Base-by-base conservation (phyloP, 1,284 basidiomycete species). In the Inonotus obliquus region DNA sequence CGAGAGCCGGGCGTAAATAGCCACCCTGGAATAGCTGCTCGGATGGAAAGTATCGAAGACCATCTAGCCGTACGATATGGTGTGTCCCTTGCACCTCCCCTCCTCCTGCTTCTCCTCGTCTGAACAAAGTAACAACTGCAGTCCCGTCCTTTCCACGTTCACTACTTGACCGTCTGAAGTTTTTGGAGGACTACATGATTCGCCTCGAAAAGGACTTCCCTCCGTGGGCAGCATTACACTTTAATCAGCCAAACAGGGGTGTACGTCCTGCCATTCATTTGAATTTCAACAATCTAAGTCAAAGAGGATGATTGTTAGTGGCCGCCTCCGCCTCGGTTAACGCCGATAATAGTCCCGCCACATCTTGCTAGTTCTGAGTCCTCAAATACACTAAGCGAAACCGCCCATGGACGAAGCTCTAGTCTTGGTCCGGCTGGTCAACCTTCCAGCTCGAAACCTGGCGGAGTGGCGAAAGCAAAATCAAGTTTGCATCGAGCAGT, bases 181-280 rank as follows among this genome's bases (percentile, higher is more conserved):
- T 82, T 64, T 71, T 92, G 1, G 89, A 92, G 71, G 86, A 90
- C 44, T 88, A 91, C 67, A 80, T 92, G 61, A 78, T 87, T 39
- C 78, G 79, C 55, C 74, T 92, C 1, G 89, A 92, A 69, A 86
- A 81, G 67, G 87, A 91, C 58, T 89, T 89, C 67, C 89, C 89
- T 1, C 87, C 89, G 3, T 92, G 89, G 89, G 88, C 89, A 0
- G 89, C 89, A 9, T 74, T 91, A 23, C 89, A 91, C 69, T 91
- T 91, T 69, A 90, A 87, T 64, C 89, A 92, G 68, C 89, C 90
- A 2, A 80, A 83, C 68, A 83, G 90, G 61, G 87, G 85, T 19
- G 90, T 91, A 74, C 56, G 87, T 80, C 29, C 35, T 61, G 27
- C 25, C n/a, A 7, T 58, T 21, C 45, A 23, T 25, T 55, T 21